Conservation (phyloP, 106 monocot genomes). For the Platanthera guangdongensis region DNA sequence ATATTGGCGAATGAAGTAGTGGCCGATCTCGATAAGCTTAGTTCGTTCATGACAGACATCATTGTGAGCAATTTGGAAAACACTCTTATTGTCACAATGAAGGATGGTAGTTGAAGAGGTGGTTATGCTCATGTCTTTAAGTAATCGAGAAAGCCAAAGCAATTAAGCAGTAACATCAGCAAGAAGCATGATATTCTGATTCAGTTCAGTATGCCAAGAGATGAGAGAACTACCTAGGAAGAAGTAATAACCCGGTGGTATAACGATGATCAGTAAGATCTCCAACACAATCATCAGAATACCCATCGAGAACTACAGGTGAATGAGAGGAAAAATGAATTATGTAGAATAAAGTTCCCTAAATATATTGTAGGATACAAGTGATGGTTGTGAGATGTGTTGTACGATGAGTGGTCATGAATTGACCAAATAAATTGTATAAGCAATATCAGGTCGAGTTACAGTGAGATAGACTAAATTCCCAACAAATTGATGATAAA, state of each 20-base stretch:
- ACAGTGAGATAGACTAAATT: no score
- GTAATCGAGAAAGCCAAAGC: neutral
- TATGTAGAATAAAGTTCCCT: no score
- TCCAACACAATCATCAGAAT: no score
- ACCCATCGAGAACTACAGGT: no score
- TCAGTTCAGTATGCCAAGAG: neutral
- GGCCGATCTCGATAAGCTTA: neutral
- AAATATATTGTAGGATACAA: no score
- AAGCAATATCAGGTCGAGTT: no score
- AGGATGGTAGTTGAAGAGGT: neutral
- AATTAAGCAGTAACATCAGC: neutral
- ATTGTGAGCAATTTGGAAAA: neutral
- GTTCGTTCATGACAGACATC: neutral
- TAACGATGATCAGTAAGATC: no score
- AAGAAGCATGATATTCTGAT: neutral
- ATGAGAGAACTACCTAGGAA: neutral
- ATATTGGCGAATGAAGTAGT: neutral
- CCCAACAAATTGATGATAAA: no score
- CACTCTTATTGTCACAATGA: neutral
- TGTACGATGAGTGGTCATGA: no score
- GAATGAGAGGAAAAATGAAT: no score
- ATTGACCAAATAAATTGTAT: no score
- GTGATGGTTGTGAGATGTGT: no score
- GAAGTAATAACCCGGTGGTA: neutral
- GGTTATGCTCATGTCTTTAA: neutral